Conservation (phyloP, 257 asterid genomes). For the Anisodus tanguticus region DNA sequence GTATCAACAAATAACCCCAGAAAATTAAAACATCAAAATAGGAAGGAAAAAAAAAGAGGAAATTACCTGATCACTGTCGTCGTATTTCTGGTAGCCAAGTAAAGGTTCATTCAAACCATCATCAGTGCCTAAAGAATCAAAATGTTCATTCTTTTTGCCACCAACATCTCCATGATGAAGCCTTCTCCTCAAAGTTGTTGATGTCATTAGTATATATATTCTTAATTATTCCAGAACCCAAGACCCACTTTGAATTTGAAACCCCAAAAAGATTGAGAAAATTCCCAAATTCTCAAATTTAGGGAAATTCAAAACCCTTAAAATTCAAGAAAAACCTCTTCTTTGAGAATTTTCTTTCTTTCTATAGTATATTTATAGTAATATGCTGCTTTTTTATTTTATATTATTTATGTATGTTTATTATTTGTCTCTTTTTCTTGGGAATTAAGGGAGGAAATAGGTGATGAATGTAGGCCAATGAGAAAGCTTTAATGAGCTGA, state of each 20-base stretch:
- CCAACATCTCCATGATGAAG: slow-evolving; percentile 79
- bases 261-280: slow-evolving; percentile 14
- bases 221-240: slow-evolving; percentile 1
- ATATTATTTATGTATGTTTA: no score
- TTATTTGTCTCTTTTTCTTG: slow-evolving; percentile 8
- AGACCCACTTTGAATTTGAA: slow-evolving; percentile 25
- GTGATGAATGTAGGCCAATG: slow-evolving; percentile 20
- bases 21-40: neutral
- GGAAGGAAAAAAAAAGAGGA: neutral
- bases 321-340: slow-evolving; percentile 11
- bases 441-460: slow-evolving; percentile 24
- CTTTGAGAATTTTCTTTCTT: neutral
- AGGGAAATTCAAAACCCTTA: slow-evolving; percentile 1
- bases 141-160: slow-evolving; percentile 55
- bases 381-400: neutral
- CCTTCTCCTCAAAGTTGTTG: slow-evolving; percentile 81
- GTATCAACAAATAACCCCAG: neutral
- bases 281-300: neutral
- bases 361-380: neutral
- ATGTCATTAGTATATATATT: slow-evolving; percentile 49
- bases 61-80: slow-evolving; percentile 53
- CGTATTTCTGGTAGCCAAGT: slow-evolving; percentile 52
- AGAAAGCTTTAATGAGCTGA: slow-evolving; percentile 22
- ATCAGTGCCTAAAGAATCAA: slow-evolving; percentile 53
- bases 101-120: slow-evolving; percentile 79